Conservation (phyloP, 2,329 filamentous ascomycete genomes). For the Magnaporthiopsis incrustans region DNA sequence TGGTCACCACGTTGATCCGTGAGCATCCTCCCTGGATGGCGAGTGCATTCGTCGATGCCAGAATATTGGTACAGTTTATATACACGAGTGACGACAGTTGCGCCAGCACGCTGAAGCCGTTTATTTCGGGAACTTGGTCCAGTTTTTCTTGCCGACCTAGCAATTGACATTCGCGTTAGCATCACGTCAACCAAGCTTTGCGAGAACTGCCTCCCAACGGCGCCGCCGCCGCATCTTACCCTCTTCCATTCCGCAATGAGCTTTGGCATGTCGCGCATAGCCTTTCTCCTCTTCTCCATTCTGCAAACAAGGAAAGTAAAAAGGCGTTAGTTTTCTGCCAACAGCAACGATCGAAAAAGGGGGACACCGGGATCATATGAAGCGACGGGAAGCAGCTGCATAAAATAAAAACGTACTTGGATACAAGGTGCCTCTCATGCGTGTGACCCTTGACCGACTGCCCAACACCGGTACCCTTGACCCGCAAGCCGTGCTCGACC, state of each 20-base stretch:
- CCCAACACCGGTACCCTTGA: conserved; percentile 89
- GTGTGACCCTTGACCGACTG: conserved; percentile 92
- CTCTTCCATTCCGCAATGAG: conserved; percentile 91
- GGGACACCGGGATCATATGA: too few relatives aligned
- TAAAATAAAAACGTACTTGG: conserved; percentile 44
- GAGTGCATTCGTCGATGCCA: conserved; percentile 3
- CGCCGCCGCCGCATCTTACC: conserved; percentile 41
- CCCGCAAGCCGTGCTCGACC: conserved; percentile 70
- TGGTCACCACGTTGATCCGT: background rate
- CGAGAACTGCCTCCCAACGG: background rate
- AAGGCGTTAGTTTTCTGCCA: conserved; percentile 3
- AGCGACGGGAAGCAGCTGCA: too few relatives aligned
- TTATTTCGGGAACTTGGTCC: conserved; percentile 52
- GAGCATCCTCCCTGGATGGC: background rate
- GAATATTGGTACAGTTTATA: conserved; percentile 10
- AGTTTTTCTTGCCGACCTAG: conserved; percentile 33
- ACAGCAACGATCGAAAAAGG: background rate
- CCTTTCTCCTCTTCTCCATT: conserved; percentile 81
- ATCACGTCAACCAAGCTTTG: background rate
- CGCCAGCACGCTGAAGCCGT: conserved; percentile 9
- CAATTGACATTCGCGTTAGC: background rate
- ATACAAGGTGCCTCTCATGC: conserved; percentile 80
- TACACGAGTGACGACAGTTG: conserved; percentile 6
- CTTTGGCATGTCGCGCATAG: conserved; percentile 91
- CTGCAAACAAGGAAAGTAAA: conserved; percentile 28